phyloP scores from a whole-genome alignment of 148 eudicot genomes.

The Vaccinium corymbosum region DNA sequence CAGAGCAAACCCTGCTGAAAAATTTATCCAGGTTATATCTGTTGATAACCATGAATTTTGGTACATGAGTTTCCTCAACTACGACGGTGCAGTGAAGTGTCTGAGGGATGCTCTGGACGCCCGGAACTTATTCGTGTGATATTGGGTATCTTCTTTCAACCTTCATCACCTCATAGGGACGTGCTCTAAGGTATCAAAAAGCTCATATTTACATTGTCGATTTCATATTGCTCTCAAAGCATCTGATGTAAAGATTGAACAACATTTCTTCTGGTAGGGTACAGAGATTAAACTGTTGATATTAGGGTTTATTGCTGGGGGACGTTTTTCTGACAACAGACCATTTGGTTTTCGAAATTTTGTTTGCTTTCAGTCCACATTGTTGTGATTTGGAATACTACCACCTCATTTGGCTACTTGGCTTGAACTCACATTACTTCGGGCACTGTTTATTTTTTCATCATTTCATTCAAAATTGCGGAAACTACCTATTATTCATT shows the following conservation, averaged over 20 bases:
- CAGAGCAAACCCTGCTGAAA: conserved; percentile 66
- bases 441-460: background rate
- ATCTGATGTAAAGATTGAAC: background rate
- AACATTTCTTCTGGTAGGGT: background rate
- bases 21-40: conserved; percentile 82
- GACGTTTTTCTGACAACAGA: background rate
- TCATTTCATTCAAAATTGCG: background rate
- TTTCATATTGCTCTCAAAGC: background rate
- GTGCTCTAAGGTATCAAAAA: no score
- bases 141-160: no score
- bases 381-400: background rate
- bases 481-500: background rate
- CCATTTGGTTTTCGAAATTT: background rate
- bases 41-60: conserved; percentile 90
- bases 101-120: conserved; percentile 51
- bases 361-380: background rate
- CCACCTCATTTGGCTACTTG: background rate
- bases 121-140: conserved; percentile 39
- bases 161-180: no score
- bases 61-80: conserved; percentile 87
- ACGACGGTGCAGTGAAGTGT: conserved; percentile 54
- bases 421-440: background rate
- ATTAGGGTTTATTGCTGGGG: background rate
- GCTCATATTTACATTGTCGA: background rate
- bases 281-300: background rate